Conservation (phyloP, 2,329 filamentous ascomycete genomes). For the Magnaporthiopsis rhizophila region DNA sequence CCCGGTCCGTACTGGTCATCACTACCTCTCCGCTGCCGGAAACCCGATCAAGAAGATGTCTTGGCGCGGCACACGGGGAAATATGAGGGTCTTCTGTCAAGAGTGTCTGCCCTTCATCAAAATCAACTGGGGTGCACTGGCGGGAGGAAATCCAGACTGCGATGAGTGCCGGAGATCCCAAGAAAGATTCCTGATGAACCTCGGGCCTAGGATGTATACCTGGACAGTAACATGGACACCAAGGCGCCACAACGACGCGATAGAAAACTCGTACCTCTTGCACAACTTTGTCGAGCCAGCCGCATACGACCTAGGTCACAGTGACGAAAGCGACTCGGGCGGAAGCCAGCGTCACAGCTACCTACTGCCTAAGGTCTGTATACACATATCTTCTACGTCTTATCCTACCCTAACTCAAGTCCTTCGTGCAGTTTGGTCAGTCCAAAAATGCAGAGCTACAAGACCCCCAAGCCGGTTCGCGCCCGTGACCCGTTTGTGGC, state of each 20-base stretch:
- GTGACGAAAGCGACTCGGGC: too few relatives aligned
- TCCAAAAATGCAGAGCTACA: too few relatives aligned
- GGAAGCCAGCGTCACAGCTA: too few relatives aligned
- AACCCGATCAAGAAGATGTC: background rate
- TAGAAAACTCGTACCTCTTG: background rate
- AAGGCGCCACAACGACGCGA: background rate
- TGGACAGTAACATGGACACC: conserved; percentile 1
- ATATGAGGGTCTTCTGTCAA: background rate
- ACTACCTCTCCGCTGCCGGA: background rate
- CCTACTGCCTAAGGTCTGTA: too few relatives aligned
- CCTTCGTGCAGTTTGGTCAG: too few relatives aligned
- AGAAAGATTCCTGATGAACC: background rate
- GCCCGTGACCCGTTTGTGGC: too few relatives aligned
- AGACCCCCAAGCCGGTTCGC: too few relatives aligned
- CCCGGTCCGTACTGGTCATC: background rate
- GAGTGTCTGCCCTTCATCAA: too few relatives aligned
- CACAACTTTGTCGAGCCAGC: background rate
- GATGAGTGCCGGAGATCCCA: too few relatives aligned
- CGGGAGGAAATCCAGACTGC: background rate
- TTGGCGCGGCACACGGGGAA: background rate
- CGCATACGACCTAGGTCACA: background rate
- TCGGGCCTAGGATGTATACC: background rate
- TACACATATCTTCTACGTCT: too few relatives aligned
- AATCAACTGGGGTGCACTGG: background rate
- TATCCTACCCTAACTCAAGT: too few relatives aligned